Percentiles rank a stretch among this genome's conserved stretches.
These are phyloP conservation scores for Nicotiana sylvestris DNA, from an alignment of 257 asterid genomes.

Conservation along the genomic window DNA sequence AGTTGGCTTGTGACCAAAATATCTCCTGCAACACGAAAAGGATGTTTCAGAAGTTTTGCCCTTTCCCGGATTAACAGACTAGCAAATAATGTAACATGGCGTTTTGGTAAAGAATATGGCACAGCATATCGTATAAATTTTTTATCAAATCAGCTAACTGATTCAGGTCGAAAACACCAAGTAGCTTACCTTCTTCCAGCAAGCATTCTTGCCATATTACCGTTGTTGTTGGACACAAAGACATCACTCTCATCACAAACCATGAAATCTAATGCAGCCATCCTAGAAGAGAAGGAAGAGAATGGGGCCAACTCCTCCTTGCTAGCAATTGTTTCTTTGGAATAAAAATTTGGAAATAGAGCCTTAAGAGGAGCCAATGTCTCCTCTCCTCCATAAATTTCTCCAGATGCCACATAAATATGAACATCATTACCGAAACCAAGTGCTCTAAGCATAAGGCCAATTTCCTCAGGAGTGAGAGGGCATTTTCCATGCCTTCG, in stretches of 20 bases:
- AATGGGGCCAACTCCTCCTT: slow-evolving; percentile 60
- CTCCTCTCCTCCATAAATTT: slow-evolving; percentile 66
- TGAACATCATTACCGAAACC: slow-evolving; percentile 67
- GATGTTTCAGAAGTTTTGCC: neutral
- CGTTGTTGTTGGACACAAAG: slow-evolving; percentile 70
- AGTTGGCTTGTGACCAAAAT: slow-evolving; percentile 64
- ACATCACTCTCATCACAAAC: slow-evolving; percentile 81
- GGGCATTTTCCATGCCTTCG: slow-evolving; percentile 72
- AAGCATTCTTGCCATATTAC: slow-evolving; percentile 77
- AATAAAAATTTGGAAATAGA: slow-evolving; percentile 61
- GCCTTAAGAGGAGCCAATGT: slow-evolving; percentile 61
- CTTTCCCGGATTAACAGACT: neutral
- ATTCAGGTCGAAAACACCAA: neutral
- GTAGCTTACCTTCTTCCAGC: slow-evolving; percentile 56
- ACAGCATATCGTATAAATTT: neutral
- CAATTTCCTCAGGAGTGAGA: slow-evolving; percentile 70
- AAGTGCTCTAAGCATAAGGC: slow-evolving; percentile 70
- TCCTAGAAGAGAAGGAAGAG: slow-evolving; percentile 57
- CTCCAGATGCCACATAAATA: slow-evolving; percentile 78
- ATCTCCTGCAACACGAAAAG: slow-evolving; percentile 45
- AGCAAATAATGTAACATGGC: neutral
- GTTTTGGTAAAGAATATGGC: neutral
- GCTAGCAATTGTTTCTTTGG: slow-evolving; percentile 62
- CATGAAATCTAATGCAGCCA: slow-evolving; percentile 81
- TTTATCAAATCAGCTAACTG: neutral